Conservation (phyloP, 345 rosid species). For the Gossypium arboreum region DNA sequence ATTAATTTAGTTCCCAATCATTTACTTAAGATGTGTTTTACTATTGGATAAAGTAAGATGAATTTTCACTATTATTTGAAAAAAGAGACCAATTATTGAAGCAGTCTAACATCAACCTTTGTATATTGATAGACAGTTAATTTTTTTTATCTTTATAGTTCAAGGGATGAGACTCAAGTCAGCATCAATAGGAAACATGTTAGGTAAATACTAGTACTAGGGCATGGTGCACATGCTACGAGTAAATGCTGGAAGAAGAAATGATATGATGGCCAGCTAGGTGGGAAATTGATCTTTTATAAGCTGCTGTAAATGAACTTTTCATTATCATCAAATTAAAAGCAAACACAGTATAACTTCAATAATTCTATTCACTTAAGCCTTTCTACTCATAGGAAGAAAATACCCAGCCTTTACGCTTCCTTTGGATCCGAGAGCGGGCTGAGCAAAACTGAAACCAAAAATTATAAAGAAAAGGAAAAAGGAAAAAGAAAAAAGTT, state of each 20-base stretch:
- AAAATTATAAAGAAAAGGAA: too few species aligned
- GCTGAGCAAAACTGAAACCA: not conserved
- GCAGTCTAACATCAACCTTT: too few species aligned
- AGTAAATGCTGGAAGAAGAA: not conserved
- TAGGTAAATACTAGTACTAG: slow-evolving; percentile 18
- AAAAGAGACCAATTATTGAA: too few species aligned
- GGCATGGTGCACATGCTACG: not conserved
- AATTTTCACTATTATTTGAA: too few species aligned
- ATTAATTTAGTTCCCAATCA: too few species aligned
- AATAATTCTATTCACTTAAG: not conserved
- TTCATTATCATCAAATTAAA: not conserved
- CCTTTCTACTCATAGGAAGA: slow-evolving; percentile 4
- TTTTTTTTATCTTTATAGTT: too few species aligned
- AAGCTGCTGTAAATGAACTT: slow-evolving; percentile 3
- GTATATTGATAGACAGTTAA: too few species aligned
- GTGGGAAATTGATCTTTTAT: not conserved
- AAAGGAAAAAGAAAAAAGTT: not conserved
- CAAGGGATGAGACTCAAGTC: not conserved
- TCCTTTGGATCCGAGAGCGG: slow-evolving; percentile 23
- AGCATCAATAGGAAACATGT: slow-evolving; percentile 11
- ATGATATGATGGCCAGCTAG: not conserved
- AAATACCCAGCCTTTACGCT: not conserved
- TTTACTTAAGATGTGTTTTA: too few species aligned
- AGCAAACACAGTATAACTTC: not conserved
- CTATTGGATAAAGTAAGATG: too few species aligned